Evolutionary conservation across 2,329 filamentous ascomycete genomes (phyloP), one percentile per base, ranked within the genome.

Genomic region (Rhinocladiella similis): DNA sequence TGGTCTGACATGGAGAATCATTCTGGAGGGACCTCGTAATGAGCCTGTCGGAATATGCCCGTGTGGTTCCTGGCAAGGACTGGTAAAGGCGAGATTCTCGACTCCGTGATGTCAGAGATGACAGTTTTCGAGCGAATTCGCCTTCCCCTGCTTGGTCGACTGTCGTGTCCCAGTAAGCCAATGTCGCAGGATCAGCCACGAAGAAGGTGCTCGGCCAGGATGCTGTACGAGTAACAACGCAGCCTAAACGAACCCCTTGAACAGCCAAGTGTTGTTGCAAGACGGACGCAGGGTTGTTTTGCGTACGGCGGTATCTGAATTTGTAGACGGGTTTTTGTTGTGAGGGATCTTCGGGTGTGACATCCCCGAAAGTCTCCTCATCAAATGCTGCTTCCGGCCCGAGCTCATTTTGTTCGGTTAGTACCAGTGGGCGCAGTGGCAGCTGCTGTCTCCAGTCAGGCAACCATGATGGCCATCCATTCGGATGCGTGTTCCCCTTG

Each of bases 381-480:
- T 53, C 46, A 42, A 60, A 60, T n/a, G 57, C 53, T 3, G 53
- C 14, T 25, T 56, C 57, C 14, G 57, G 46, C 4, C 53, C 57
- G 12, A 60, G 50, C 6, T 47, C 46, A 16, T 50, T 29, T 27
- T 36, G 38, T 20, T 50, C 45, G 7, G 42, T 47, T 13, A 60
- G 48, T n/a, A 58, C 29, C 45, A 60, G 36, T 2, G 58, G 58
- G 10, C 58, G 50, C 19, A 60, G 38, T 35, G 58, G 58, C 12
- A 57, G 41, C n/a, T 54, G 48, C 42, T 57, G 54, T 20, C 58
- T 50, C 58, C 58, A 60, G 25, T 60, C 58, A 4, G 58, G 54
- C 14, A 60, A 38, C 58, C 58, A 60, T 16, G 43, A 39, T 13
- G 58, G 54, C 58, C 58, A 60, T 4, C 35, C 43, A 2, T 4